These are phyloP conservation scores for Suillus brevipes DNA, from an alignment of 768 basidiomycete genomes.

Conservation along the genomic window DNA sequence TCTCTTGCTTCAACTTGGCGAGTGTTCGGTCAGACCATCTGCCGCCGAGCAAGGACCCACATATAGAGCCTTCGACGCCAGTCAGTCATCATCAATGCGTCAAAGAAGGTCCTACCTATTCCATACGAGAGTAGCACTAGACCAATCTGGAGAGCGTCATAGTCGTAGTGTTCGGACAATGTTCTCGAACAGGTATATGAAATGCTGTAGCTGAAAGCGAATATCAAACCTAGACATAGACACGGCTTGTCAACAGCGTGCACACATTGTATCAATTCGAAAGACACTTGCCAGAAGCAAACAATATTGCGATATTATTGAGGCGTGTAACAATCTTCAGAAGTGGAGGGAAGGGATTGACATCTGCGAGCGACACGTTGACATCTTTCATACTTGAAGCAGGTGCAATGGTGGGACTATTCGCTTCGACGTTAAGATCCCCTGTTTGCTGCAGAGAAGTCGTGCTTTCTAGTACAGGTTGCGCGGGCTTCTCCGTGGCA, in stretches of 20 bases:
- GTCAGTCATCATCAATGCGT: neutral
- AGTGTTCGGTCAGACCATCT: slow-evolving; percentile 51
- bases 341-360: slow-evolving; percentile 68
- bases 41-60: slow-evolving; percentile 52
- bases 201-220: slow-evolving; percentile 66
- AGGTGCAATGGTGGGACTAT: slow-evolving; percentile 5
- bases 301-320: slow-evolving; percentile 65
- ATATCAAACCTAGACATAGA: slow-evolving; percentile 51
- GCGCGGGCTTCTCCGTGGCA: neutral
- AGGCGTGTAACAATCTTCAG: slow-evolving; percentile 51
- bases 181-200: slow-evolving; percentile 71
- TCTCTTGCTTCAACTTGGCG: slow-evolving; percentile 38
- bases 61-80: slow-evolving; percentile 37
- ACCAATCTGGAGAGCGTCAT: slow-evolving; percentile 68
- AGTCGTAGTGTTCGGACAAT: slow-evolving; percentile 61
- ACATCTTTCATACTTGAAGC: slow-evolving; percentile 31
- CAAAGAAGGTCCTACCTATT: slow-evolving; percentile 39
- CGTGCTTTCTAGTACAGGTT: neutral
- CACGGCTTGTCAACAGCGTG: neutral
- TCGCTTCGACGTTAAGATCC: slow-evolving; percentile 21
- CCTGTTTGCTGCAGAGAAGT: slow-evolving; percentile 14
- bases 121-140: slow-evolving; percentile 74
- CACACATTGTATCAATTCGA: neutral
- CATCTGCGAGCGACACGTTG: slow-evolving; percentile 58
- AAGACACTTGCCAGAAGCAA: slow-evolving; percentile 15